Evolutionary conservation across 176 grass and related monocot genomes (phyloP), one percentile per base, ranked within the genome.

Genomic region (Tillandsia leiboldiana): DNA sequence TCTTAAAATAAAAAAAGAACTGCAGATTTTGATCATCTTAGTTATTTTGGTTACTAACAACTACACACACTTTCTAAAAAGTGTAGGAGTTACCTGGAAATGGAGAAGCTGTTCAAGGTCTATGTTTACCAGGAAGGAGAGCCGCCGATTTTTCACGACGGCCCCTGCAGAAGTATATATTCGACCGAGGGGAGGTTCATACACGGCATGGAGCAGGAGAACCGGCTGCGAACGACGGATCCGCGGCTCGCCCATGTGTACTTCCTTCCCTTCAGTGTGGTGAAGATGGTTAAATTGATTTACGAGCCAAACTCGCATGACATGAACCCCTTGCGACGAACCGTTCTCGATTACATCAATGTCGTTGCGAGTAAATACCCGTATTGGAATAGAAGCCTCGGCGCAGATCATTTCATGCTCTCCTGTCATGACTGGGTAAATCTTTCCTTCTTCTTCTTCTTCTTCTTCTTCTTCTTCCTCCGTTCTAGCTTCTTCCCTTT

Each of bases 361-460:
- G 89, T 90, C 1, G 18, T 97, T 26, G 48, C 84, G 2, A 1
- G 2, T 48, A 92, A 81, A 85, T 76, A 97, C 68, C 84, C 86
- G 0, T 92, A 74, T 49, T 97, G 93, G 93, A 97, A 97, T 53
- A 79, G 89, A 23, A 90, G 88, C 81, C 53, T 79, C 0, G 93
- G 93, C 1, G 86, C 86, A 0, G 93, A 97, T 49, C 93, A 97
- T 75, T 89, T 97, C 83, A 90, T 92, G 89, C 81, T 97, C 7
- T 97, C 93, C 49, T 97, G 93, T 74, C 93, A 97, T 66, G 93
- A 97, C 28, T 97, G 93, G 89, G 88, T 96, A 82, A 76, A 42
- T 42, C 33, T 42, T 42, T 42, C 6, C 33, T 29, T 29, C 28
- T 2, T 29, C 28, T 29, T 29, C 28, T 29, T 29, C 28, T 29